Percentiles rank a stretch among this genome's conserved stretches.
phyloP scores from a whole-genome alignment of 768 basidiomycete genomes.

The Kwoniella mangroviensis region DNA sequence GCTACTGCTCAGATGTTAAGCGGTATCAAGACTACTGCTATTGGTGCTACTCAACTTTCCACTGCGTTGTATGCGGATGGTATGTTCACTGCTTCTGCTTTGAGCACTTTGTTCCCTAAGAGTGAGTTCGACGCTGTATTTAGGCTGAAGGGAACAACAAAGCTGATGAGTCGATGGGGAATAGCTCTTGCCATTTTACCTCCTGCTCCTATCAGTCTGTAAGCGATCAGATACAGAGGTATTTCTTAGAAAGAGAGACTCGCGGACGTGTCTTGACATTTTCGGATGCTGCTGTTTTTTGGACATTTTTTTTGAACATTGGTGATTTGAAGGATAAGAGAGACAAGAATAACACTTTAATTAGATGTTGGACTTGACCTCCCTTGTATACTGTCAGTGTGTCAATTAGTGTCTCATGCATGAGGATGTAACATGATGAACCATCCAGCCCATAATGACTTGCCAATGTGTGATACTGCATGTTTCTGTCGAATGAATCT shows the following conservation, averaged over 20 bases:
- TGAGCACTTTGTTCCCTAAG: constrained; percentile 18
- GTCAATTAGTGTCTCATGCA: too few species aligned
- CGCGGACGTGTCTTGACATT: neutral
- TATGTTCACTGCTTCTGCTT: constrained; percentile 1
- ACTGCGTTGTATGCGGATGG: constrained; percentile 24
- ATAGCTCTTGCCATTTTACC: constrained; percentile 17
- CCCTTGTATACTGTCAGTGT: neutral
- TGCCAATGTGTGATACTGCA: too few species aligned
- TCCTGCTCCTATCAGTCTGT: constrained; percentile 8
- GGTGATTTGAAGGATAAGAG: neutral
- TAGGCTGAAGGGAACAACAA: neutral
- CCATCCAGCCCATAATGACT: too few species aligned
- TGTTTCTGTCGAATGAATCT: neutral
- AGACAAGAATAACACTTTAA: neutral
- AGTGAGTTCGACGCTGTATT: constrained; percentile 11
- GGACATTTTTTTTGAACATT: neutral
- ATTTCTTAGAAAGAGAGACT: neutral
- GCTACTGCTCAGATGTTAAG: constrained; percentile 14
- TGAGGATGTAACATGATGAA: too few species aligned
- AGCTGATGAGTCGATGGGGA: neutral
- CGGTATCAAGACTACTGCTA: constrained; percentile 13
- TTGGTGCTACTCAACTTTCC: constrained; percentile 9
- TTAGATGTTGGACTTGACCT: neutral
- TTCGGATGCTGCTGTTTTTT: neutral
- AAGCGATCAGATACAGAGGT: neutral